These are phyloP conservation scores for Quercus mongolica DNA, from an alignment of 306 rosid genomes.

Conservation along the genomic window DNA sequence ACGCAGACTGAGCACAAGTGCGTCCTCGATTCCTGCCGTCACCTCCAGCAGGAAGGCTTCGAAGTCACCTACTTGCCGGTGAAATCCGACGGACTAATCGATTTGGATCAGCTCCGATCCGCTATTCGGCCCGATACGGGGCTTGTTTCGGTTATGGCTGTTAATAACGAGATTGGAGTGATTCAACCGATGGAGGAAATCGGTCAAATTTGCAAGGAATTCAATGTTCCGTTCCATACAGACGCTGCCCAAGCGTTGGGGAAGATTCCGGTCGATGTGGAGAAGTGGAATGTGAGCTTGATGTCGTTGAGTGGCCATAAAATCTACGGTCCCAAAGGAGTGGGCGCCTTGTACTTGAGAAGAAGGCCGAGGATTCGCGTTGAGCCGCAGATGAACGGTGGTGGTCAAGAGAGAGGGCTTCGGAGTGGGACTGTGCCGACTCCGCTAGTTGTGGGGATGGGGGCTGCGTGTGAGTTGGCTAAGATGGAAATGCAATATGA, in stretches of 20 bases:
- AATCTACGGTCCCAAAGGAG: conserved; percentile 79
- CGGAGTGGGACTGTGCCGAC: conserved; percentile 91
- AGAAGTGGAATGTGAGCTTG: conserved; percentile 91
- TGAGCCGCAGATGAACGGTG: conserved; percentile 98
- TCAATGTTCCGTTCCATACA: conserved; percentile 69
- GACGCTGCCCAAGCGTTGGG: conserved; percentile 99
- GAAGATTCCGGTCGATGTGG: conserved; percentile 78
- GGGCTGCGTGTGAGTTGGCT: conserved; percentile 82
- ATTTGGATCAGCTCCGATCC: conserved; percentile 55
- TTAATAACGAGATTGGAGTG: conserved; percentile 91
- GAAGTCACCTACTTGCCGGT: conserved; percentile 78
- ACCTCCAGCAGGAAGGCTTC: conserved; percentile 91
- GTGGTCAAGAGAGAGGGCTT: conserved; percentile 95
- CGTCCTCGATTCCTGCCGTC: conserved; percentile 89
- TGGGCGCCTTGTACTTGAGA: conserved; percentile 83
- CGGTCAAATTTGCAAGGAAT: conserved; percentile 76
- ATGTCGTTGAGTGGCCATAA: conserved; percentile 93
- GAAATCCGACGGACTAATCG: conserved; percentile 64
- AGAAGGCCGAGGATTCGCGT: conserved; percentile 91
- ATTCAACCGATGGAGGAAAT: conserved; percentile 86
- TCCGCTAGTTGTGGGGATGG: conserved; percentile 86
- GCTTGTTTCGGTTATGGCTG: conserved; percentile 86
- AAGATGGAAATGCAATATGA: conserved; percentile 86
- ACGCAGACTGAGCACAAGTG: conserved; percentile 98
- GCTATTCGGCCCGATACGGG: conserved; percentile 84